phyloP scores from a whole-genome alignment of 148 eudicot genomes.

The Fagopyrum homotropicum region DNA sequence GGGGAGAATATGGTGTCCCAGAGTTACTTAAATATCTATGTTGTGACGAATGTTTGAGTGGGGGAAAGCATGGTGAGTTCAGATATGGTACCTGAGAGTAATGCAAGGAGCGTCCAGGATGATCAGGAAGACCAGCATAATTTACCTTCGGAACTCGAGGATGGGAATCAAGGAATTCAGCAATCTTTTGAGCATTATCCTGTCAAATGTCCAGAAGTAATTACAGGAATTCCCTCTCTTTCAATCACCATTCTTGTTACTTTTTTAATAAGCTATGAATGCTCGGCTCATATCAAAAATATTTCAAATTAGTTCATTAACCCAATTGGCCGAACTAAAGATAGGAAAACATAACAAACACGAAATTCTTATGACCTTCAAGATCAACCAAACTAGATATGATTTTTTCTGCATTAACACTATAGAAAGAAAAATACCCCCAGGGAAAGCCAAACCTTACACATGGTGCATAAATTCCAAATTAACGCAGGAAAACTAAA shows the following conservation, averaged over 20 bases:
- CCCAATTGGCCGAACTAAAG: background rate
- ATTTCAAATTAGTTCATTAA: background rate
- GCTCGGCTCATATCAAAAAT: background rate
- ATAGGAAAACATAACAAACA: background rate
- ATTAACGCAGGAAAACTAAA: background rate
- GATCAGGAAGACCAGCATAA: constrained; percentile 91
- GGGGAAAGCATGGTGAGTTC: background rate
- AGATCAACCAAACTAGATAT: background rate
- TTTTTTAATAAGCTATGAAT: background rate
- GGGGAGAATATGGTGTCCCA: constrained; percentile 2
- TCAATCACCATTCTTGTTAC: background rate
- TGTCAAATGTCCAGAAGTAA: constrained; percentile 22
- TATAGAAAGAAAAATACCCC: background rate
- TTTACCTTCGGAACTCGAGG: constrained; percentile 78
- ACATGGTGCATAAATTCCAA: background rate
- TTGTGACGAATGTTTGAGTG: background rate
- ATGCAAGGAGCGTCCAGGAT: constrained; percentile 83
- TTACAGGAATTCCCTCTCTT: background rate
- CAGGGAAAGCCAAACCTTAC: background rate
- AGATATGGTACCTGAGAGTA: constrained; percentile 65
- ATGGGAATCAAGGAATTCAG: constrained; percentile 88
- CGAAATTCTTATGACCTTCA: background rate
- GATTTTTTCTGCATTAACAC: background rate
- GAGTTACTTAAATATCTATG: background rate
- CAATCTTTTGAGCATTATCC: constrained; percentile 96